Base-by-base conservation (phyloP, 2,329 filamentous ascomycete genomes). In the Catunica adiposa region DNA sequence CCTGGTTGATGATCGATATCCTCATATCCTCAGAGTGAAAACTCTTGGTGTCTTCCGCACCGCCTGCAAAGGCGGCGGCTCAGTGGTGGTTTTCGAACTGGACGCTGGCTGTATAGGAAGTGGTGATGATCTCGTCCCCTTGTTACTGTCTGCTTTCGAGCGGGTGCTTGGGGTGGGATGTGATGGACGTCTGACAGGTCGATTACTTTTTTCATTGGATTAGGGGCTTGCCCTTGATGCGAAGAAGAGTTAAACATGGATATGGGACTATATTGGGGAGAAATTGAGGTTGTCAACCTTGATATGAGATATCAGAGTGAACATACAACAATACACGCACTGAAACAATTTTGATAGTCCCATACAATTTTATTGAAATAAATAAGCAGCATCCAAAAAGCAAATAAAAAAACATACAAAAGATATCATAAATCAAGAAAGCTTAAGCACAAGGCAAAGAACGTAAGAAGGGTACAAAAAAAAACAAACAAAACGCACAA, bases 71-170 rank as follows among this genome's bases (percentile, higher is more conserved):
- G 78, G 74, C 69, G 76, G 78, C 78, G 78, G 76, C 56, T 52
- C 44, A 23, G 15, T 11, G 54, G 58, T 61, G 61, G 58, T 47
- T 60, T 56, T 40, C 37, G 29, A 34, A 17, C 37, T 34, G 51
- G 50, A 17, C 22, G 38, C 17, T 44, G 62, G 69, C 77, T 83
- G 82, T 86, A 85, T 80, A 89, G 84, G 84, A 79, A 82, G 83
- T 82, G 83, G 82, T 88, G 84, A 92, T 92, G 88, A 94, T 92
- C 86, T 92, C 84, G 76, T 82, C 84, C 85, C 83, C 72, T 75
- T 69, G 74, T 8, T 67, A 73, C 69, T 72, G 76, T 83, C 77
- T 79, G 82, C 80, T 80, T 82, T 89, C 73, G 84, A 84, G 82
- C 84, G 78, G 78, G 73, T 71, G 74, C 72, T 71, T 74, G 73